Conservation (phyloP, 768 basidiomycete genomes). For the Cyathus striatus region DNA sequence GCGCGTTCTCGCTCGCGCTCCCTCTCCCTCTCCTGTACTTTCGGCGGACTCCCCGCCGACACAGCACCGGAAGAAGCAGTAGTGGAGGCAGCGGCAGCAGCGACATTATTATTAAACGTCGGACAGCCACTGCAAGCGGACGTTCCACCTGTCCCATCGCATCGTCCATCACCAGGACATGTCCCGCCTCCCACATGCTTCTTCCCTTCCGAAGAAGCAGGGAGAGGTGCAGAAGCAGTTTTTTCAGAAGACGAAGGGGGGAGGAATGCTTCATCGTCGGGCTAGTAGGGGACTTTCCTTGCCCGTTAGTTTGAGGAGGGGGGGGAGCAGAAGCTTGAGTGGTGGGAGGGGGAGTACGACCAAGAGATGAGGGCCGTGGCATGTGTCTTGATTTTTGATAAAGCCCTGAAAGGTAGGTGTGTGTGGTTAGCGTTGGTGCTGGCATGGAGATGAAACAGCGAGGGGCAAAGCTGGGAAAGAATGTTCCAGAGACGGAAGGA, state of each 20-base stretch:
- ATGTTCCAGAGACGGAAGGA: constrained; percentile 4
- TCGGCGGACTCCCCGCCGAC: not conserved
- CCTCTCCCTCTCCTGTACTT: not conserved
- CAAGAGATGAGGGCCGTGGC: constrained; percentile 63
- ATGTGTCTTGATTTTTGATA: constrained; percentile 82
- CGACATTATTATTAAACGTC: constrained; percentile 85
- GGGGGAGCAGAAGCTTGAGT: constrained; percentile 23
- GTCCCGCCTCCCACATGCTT: constrained; percentile 48
- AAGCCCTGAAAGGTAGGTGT: constrained; percentile 52
- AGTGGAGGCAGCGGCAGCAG: constrained; percentile 35
- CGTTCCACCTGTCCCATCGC: constrained; percentile 95
- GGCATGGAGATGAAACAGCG: constrained; percentile 6
- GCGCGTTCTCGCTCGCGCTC: constrained; percentile 6
- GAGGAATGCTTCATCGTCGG: constrained; percentile 15
- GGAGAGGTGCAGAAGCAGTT: constrained; percentile 5
- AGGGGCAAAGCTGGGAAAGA: constrained; percentile 8
- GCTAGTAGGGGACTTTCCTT: no score
- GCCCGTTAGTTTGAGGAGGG: no score
- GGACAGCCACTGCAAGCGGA: constrained; percentile 94
- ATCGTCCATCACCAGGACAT: constrained; percentile 98
- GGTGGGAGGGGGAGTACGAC: constrained; percentile 29
- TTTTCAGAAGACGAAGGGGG: constrained; percentile 22
- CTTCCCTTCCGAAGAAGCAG: constrained; percentile 6
- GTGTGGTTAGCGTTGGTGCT: constrained; percentile 14
- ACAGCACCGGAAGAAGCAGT: constrained; percentile 11